Base-by-base conservation (phyloP, 2,329 filamentous ascomycete genomes). In the Anisogramma anomala region DNA sequence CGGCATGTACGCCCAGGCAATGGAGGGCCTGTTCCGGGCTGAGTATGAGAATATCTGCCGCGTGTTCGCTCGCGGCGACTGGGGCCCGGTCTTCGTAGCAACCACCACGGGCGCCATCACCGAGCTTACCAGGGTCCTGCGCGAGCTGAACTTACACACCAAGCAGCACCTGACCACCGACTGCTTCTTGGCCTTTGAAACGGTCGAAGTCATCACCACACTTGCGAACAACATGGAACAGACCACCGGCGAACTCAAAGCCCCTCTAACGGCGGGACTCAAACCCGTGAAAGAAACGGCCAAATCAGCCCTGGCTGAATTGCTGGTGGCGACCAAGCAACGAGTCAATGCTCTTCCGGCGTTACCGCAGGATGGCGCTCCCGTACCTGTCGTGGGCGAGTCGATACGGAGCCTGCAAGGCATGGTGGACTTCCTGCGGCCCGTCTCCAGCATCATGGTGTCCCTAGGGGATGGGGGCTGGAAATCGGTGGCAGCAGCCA, bases 381-480 rank as follows among this genome's bases (percentile, higher is more conserved):
- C 87, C 0, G 69, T 91, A 3, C 77, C 86, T 2, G 65, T 94
- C 15, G 85, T 91, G 0, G 71, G 77, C 1, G 85, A 94, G 55
- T 85, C 83, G 3, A 89, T 96, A 79, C 80, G 79, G 48, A 79
- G 88, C 20, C 67, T 98, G 13, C 82, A 91, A 52, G 81, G 81
- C 11, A 84, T 98, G 76, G 84, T 88, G 1, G 77, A 82, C 40
- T 96, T 94, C 59, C 70, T 94, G 17, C 74, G 79, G 6, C 87
- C 91, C 1, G 73, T 98, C 15, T 84, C 84, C 3, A 89, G 84
- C 46, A 85, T 98, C 51, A 79, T 98, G 69, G 79, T 91, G 20
- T 94, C 88, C 1, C 65, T 98, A 8, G 91, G 91, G 14, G 88
- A 96, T 53, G 87, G 88, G 1, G 89, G 89, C 26, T 98, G 91